Evolutionary conservation across 192 early-diverging fungal genomes (phyloP).

Genomic region (Backusella psychrophila): DNA sequence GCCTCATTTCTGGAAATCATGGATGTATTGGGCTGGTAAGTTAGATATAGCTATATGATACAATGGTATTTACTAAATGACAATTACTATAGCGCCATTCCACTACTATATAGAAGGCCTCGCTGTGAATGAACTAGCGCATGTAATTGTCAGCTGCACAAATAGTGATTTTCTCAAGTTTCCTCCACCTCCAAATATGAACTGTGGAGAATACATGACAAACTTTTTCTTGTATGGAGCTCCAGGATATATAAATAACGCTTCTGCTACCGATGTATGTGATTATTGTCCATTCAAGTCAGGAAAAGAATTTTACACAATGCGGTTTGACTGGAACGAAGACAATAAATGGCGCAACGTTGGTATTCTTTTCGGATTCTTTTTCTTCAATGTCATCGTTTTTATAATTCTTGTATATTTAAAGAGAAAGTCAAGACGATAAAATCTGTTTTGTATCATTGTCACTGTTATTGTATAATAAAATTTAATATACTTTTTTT

Average conservation of each 20-base stretch:
- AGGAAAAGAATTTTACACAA: constrained; percentile 55
- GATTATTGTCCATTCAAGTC: constrained; percentile 58
- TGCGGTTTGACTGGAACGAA: constrained; percentile 48
- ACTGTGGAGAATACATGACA: constrained; percentile 52
- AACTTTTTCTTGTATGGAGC: constrained; percentile 6
- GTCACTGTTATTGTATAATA: not conserved
- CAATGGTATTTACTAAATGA: not conserved
- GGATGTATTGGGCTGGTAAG: constrained; percentile 62
- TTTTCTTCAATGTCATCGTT: constrained; percentile 56
- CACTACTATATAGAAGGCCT: constrained; percentile 66
- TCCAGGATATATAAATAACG: not conserved
- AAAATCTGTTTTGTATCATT: not conserved
- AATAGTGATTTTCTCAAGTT: constrained; percentile 52
- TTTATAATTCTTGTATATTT: constrained; percentile 38
- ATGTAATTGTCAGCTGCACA: constrained; percentile 46
- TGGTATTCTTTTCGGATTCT: constrained; percentile 61
- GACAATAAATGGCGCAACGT: constrained; percentile 69
- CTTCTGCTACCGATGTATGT: constrained; percentile 39
- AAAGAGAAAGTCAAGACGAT: constrained; percentile 30
- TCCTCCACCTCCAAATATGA: constrained; percentile 50
- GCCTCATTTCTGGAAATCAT: constrained; percentile 63
- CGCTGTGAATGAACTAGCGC: constrained; percentile 56
- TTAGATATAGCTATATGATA: not conserved
- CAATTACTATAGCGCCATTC: constrained; percentile 37
- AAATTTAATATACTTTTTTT: not conserved